These are phyloP conservation scores for Acidomyces sp. DNA, from an alignment of 495 filamentous ascomycete species.

Conservation along the genomic window DNA sequence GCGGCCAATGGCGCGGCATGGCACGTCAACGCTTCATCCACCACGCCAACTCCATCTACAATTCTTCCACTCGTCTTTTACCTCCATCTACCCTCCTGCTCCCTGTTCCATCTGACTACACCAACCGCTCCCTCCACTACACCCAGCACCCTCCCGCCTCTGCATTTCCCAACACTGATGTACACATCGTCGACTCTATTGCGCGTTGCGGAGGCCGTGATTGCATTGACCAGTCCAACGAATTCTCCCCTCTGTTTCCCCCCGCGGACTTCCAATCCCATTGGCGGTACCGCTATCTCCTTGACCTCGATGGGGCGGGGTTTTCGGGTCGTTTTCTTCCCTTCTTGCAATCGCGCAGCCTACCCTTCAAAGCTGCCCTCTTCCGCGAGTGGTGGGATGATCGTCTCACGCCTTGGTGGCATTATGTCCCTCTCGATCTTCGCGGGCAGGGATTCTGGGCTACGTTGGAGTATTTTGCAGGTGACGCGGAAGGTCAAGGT, in stretches of 20 bases:
- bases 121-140: constrained; percentile 6
- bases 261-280: constrained; percentile 43
- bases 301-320: constrained; percentile 59
- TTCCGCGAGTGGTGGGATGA: constrained; percentile 68
- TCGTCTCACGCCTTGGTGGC: constrained; percentile 57
- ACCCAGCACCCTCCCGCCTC: constrained; percentile 5
- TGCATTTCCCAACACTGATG: constrained; percentile 16
- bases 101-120: not conserved
- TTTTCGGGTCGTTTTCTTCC: constrained; percentile 50
- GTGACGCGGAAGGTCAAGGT: constrained; percentile 11
- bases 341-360: constrained; percentile 46
- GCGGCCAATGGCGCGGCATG: constrained; percentile 42
- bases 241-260: constrained; percentile 35
- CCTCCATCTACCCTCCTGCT: constrained; percentile 30
- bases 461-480: constrained; percentile 27
- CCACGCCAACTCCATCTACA: constrained; percentile 37
- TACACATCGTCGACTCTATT: constrained; percentile 33
- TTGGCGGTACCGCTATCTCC: constrained; percentile 50
- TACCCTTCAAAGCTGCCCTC: constrained; percentile 51
- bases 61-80: constrained; percentile 11
- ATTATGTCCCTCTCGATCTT: constrained; percentile 65
- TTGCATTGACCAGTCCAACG: constrained; percentile 35
- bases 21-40: constrained; percentile 45
- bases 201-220: constrained; percentile 40
- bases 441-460: constrained; percentile 32